Conservation (phyloP, 495 filamentous ascomycete genomes). For the Neurospora sp. region DNA sequence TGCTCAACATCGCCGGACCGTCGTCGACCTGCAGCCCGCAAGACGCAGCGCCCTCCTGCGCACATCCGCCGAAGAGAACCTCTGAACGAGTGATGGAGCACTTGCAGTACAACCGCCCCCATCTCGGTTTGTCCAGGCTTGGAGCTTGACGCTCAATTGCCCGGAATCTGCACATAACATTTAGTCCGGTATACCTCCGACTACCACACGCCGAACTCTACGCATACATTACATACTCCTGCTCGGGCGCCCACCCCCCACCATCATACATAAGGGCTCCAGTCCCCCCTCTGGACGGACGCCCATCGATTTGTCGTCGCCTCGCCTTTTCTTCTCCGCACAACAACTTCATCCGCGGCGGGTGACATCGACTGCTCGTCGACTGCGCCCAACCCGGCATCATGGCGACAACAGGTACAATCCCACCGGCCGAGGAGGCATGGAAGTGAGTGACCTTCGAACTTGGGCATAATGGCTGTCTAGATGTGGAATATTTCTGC, state of each 20-base stretch:
- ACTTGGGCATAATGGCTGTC: background rate
- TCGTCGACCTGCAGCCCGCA: slow-evolving; percentile 13
- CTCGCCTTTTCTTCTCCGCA: background rate
- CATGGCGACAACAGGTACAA: slow-evolving; percentile 2
- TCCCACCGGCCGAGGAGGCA: slow-evolving; percentile 9
- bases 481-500: background rate
- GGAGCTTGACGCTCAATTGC: background rate
- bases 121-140: background rate
- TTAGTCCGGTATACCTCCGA: background rate
- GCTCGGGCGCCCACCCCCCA: background rate
- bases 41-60: slow-evolving; percentile 18
- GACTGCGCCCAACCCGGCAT: background rate
- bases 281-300: background rate
- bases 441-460: slow-evolving; percentile 18
- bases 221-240: background rate
- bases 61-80: slow-evolving; percentile 9
- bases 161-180: background rate
- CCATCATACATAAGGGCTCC: background rate
- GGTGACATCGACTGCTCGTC: background rate
- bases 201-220: background rate
- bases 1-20: slow-evolving; percentile 14
- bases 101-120: slow-evolving; percentile 9
- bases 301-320: background rate
- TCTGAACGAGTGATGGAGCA: slow-evolving; percentile 23
- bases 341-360: background rate